Evolutionary conservation across 2,329 filamentous ascomycete species (phyloP).

Genomic region (Tolypocladium album): DNA sequence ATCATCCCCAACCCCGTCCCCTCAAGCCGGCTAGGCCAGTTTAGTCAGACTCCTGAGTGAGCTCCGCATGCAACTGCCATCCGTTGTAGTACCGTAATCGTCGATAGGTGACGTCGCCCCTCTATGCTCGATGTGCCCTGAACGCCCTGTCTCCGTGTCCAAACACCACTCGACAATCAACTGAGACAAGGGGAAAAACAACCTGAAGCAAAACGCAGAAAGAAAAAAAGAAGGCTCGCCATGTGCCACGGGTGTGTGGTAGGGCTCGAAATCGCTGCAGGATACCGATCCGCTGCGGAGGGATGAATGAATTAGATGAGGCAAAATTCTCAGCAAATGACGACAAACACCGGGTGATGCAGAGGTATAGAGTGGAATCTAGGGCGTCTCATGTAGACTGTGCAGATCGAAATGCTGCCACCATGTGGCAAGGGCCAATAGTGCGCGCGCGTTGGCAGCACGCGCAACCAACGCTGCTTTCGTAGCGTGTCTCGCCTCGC

Average conservation of each 20-base stretch:
- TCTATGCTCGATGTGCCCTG: slow-evolving; percentile 5
- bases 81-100: neutral
- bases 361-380: slow-evolving; percentile 14
- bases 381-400: slow-evolving; percentile 6
- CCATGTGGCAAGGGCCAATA: neutral
- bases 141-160: slow-evolving; percentile 7
- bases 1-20: neutral
- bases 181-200: neutral
- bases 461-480: neutral
- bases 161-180: slow-evolving; percentile 1
- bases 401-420: slow-evolving; percentile 1
- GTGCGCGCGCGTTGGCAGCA: neutral
- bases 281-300: neutral
- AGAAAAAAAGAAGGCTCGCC: neutral
- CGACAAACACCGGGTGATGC: slow-evolving; percentile 13
- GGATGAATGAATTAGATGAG: slow-evolving; percentile 1
- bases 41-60: neutral
- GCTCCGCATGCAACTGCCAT: slow-evolving; percentile 1
- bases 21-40: neutral
- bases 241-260: neutral
- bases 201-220: neutral
- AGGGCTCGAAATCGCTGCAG: neutral
- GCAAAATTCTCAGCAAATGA: slow-evolving; percentile 9
- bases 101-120: slow-evolving; percentile 1
- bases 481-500: neutral